phyloP scores from a whole-genome alignment of 202 grass and related monocot genomes.

The Panicum hallii region DNA sequence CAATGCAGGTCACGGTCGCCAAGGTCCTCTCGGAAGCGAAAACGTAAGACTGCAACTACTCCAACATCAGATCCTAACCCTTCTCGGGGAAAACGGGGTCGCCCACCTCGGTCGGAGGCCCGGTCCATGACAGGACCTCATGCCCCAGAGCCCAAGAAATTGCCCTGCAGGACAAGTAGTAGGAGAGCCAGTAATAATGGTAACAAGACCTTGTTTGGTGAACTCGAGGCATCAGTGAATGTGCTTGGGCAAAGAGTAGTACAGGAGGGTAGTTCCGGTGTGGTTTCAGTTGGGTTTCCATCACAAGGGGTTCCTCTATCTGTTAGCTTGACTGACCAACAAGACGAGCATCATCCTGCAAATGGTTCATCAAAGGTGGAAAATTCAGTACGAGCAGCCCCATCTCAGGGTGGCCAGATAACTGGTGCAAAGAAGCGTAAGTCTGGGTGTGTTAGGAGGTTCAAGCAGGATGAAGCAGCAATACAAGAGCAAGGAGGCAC shows the following conservation, averaged over 20 bases:
- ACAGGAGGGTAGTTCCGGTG: conserved; percentile 43
- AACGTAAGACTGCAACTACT: conserved; percentile 44
- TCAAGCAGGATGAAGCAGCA: conserved; percentile 54
- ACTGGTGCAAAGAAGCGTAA: conserved; percentile 98
- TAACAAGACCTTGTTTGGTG: conserved; percentile 30
- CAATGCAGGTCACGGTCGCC: conserved; percentile 51
- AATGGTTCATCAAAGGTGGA: conserved; percentile 56
- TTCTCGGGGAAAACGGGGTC: conserved; percentile 60
- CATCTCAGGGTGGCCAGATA: conserved; percentile 62
- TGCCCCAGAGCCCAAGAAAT: conserved; percentile 42
- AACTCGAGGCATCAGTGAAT: conserved; percentile 27
- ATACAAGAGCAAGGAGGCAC: conserved; percentile 45
- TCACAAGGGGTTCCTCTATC: conserved; percentile 41
- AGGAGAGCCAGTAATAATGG: conserved; percentile 51
- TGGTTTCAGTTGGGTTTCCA: conserved; percentile 27
- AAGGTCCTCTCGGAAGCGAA: conserved; percentile 61
- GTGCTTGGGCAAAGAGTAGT: conserved; percentile 17
- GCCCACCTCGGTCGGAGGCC: conserved; percentile 52
- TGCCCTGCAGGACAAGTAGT: conserved; percentile 49
- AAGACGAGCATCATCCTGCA: conserved; percentile 46
- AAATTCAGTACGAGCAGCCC: conserved; percentile 37
- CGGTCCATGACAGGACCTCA: conserved; percentile 12
- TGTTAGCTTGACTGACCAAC: conserved; percentile 53
- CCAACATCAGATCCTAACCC: conserved; percentile 34
- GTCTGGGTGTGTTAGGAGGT: conserved; percentile 88